Evolutionary conservation across 768 basidiomycete species (phyloP), one percentile per base, ranked within the genome.

Genomic region (Krasilnikovozyma curviuscula): DNA sequence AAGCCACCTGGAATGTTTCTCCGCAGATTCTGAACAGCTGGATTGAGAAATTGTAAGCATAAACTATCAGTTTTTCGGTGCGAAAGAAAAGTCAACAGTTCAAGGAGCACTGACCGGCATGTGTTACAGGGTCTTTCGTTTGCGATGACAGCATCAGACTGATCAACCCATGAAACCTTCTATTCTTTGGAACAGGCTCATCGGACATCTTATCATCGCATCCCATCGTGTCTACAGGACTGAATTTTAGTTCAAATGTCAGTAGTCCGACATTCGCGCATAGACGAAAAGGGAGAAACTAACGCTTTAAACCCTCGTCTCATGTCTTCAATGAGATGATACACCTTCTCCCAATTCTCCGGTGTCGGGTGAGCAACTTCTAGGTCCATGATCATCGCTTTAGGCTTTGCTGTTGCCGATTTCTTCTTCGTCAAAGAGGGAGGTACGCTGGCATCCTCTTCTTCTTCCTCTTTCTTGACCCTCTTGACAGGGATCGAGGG

Each of bases 61-160:
- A 8, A 14, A n/a, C n/a, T n/a, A n/a, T n/a, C n/a, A n/a, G n/a
- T n/a, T n/a, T n/a, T n/a, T n/a, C n/a, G n/a, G n/a, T n/a, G n/a
- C n/a, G 35, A 21, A 9, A n/a, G 18, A 23, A 9, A 46, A 25
- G 14, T 5, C 16, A 9, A 25, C 1, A 18, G 23, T 7, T 3
- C 2, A 2, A 7, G 32, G n/a, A n/a, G n/a, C n/a, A n/a, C n/a
- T n/a, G n/a, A n/a, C n/a, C n/a, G n/a, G n/a, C n/a, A n/a, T 2
- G 39, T 6, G 60, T 55, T 14, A 57, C 48, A 9, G 49, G 52
- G 29, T 56, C 60, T 53, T 89, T 95, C 4, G 91, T 95, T 62
- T 97, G 91, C 2, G 85, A 85, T 9, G 83, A 86, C 2, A 97
- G 73, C 85, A 95, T 93, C 38, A 98, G 70, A 3, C 88, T 84